Conservation (phyloP, 1,284 basidiomycete genomes). For the Phylloporus gajari region DNA sequence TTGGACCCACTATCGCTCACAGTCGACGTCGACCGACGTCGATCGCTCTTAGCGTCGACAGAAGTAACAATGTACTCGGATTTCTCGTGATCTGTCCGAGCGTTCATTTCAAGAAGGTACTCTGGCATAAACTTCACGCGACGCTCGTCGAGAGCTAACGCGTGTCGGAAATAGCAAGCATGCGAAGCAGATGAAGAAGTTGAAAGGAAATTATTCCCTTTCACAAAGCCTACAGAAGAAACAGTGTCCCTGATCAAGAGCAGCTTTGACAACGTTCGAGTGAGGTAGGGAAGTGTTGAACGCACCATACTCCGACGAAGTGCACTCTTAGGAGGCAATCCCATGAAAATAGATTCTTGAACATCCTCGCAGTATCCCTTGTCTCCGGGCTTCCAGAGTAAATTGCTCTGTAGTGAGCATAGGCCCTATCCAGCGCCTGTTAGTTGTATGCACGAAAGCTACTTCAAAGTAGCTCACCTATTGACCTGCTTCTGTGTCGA, state of each 20-base stretch:
- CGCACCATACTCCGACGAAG: constrained; percentile 55
- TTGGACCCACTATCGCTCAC: not conserved
- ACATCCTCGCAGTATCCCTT: constrained; percentile 35
- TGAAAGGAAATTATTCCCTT: constrained; percentile 38
- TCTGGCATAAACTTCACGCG: constrained; percentile 57
- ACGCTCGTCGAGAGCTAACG: constrained; percentile 53
- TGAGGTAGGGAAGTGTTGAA: not conserved
- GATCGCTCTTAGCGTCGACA: not conserved
- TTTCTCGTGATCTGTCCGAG: constrained; percentile 11
- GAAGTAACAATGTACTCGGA: constrained; percentile 18
- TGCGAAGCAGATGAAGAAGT: constrained; percentile 34
- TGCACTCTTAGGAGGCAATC: constrained; percentile 44
- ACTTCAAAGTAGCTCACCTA: constrained; percentile 24
- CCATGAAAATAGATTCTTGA: constrained; percentile 52
- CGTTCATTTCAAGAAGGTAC: constrained; percentile 44
- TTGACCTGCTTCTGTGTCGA: constrained; percentile 40
- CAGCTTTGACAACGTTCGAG: not conserved
- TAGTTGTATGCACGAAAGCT: not conserved
- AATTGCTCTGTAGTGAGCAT: constrained; percentile 47
- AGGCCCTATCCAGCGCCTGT: constrained; percentile 44
- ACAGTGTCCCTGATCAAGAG: constrained; percentile 53
- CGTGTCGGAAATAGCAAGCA: constrained; percentile 53
- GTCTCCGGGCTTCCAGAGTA: constrained; percentile 21
- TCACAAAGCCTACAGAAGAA: constrained; percentile 47
- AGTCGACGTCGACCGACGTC: not conserved